Percentiles rank a stretch among this genome's conserved stretches.
Evolutionary conservation across 148 eudicot genomes (phyloP).

Genomic region (Chenopodium quinoa): DNA sequence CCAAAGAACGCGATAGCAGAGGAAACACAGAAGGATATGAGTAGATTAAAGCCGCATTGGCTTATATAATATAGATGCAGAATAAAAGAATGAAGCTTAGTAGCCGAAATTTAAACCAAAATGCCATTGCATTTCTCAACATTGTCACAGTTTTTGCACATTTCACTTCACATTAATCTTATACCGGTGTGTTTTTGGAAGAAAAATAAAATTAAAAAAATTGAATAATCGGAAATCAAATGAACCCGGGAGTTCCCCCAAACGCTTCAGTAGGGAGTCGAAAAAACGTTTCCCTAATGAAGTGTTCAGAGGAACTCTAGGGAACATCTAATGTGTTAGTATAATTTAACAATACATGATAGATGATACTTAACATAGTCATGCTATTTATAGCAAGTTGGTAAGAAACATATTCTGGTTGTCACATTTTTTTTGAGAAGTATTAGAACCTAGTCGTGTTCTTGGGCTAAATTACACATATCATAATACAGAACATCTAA

Average conservation of each 20-base stretch:
- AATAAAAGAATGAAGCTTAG: too few relatives aligned
- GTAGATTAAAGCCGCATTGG: not conserved
- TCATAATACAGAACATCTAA: not conserved
- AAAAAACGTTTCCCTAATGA: not conserved
- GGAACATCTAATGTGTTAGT: not conserved
- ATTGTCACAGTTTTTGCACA: too few relatives aligned
- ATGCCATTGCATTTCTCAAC: too few relatives aligned
- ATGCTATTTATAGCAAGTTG: not conserved
- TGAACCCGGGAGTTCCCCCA: conserved; percentile 27
- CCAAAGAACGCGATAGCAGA: not conserved
- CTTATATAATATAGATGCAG: not conserved
- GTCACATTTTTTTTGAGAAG: not conserved
- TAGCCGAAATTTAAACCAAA: too few relatives aligned
- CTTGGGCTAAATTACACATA: not conserved
- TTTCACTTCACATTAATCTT: too few relatives aligned
- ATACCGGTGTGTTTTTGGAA: not conserved
- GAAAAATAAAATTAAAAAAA: not conserved
- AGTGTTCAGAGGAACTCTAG: conserved; percentile 12
- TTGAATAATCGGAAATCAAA: not conserved
- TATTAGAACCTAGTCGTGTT: not conserved
- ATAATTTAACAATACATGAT: not conserved
- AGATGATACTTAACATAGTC: not conserved
- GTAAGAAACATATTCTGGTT: not conserved
- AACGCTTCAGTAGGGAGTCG: conserved; percentile 24
- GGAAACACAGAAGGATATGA: not conserved